Evolutionary conservation across 768 basidiomycete genomes (phyloP), one percentile per base, ranked within the genome.

Genomic region (Fistulinella prunicolor): DNA sequence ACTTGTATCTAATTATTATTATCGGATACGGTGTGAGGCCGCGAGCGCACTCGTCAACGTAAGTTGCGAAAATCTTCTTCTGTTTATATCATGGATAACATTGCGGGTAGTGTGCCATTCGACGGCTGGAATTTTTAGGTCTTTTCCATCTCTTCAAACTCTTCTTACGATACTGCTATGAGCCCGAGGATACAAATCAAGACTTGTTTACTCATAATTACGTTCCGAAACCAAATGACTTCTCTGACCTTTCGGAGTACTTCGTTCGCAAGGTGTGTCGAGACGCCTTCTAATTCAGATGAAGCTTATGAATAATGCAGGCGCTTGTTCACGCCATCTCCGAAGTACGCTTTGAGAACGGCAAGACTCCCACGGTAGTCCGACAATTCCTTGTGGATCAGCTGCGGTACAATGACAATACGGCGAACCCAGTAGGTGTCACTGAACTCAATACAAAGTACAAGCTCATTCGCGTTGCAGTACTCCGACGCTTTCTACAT

Each of bases 61-160:
- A 65, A 63, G 87, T 70, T 37, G 26, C 41, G 29, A 41, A 39
- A 36, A 29, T 21, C 24, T 19, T 36, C 9, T 41, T 20, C 20
- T 22, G n/a, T 41, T 49, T 38, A 38, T 55, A 49, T 47, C 45
- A 36, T 47, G 42, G 21, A 44, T 57, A 39, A 57, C 44, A 41
- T 39, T 3, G 37, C 38, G 30, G 42, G 5, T 67, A 95, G 94
- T 94, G 91, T 67, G 89, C 87, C n/a, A 79, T 85, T 43, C 81
- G 82, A 42, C 77, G 79, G 46, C 74, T 94, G 26, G 87, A 96
- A 53, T 93, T 90, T 62, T 72, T 98, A 49, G 95, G 95, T 9
- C 75, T 95, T 21, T 97, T 97, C 69, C 91, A 95, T 64, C 79
- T 99, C 26, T 90, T 96, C 76, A 99, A 97, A 67, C 77, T 98